Base-by-base conservation (phyloP, 805 yeast genomes). In the Starmerella cellae region DNA sequence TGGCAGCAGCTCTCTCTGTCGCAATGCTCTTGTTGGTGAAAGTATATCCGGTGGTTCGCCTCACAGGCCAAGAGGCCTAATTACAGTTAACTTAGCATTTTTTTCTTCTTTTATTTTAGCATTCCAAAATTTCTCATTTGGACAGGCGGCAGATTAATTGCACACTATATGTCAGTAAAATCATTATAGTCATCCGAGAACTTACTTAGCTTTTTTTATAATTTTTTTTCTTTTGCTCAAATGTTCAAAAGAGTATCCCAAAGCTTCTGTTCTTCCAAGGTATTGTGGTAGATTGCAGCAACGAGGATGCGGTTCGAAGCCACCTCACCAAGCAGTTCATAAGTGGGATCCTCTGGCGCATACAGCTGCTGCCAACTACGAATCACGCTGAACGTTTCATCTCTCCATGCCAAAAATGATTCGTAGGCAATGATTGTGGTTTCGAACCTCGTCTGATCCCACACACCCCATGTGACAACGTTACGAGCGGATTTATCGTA, bases 401-500 rank as follows among this genome's bases (percentile, higher is more conserved):
- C 96, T 52, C 79, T 74, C 98, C 98, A 91, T 0, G 95, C 95
- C 51, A 74, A 73, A 66, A 91, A 88, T 2, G 96, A 83, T 53
- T 85, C 95, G 52, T 76, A 81, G 57, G 87, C 95, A 43, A 91
- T 77, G 47, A 87, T 79, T 0, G 98, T 91, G 0, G 96, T 82
- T 60, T 87, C 96, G 29, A 84, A 73, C 29, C 85, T 78, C 16
- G 34, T 34, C 57, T 84, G 95, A 49, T 85, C 74, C 69, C 91
- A 88, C 2, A 82, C 94, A 48, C 97, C 98, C 98, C 98, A 91
- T 1, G 98, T 91, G 8, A 91, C 93, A 22, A 91, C 94, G 49
- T 78, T 79, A 35, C 84, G 77, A 18, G 63, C 62, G 14, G 63
- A 67, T 1, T 65, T 58, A 1, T 67, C 66, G 55, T 79, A 62